These are phyloP conservation scores for Lycium barbarum DNA, from an alignment of 257 asterid species.

Conservation along the genomic window DNA sequence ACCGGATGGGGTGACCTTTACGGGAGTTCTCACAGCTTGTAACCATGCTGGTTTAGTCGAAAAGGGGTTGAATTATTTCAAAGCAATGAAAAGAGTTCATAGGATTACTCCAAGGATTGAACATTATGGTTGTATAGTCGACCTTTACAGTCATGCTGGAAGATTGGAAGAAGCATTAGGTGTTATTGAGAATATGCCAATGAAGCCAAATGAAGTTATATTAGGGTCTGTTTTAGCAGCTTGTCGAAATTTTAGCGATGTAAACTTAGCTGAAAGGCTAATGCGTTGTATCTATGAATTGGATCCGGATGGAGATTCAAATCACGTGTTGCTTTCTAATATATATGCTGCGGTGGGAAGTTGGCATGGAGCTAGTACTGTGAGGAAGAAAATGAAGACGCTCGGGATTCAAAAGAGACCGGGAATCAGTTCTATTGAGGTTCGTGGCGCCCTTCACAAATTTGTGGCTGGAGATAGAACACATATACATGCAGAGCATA, in stretches of 20 bases:
- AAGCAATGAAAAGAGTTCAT: conserved; percentile 51
- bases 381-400: conserved; percentile 82
- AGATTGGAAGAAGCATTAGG: conserved; percentile 64
- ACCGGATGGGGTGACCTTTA: conserved; percentile 81
- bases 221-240: conserved; percentile 78
- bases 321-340: conserved; percentile 68
- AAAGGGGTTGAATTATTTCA: conserved; percentile 57
- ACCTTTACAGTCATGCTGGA: conserved; percentile 77
- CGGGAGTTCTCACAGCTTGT: conserved; percentile 83
- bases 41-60: conserved; percentile 78
- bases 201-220: conserved; percentile 73
- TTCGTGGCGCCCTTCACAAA: conserved; percentile 52
- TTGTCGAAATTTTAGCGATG: conserved; percentile 53
- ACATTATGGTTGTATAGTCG: conserved; percentile 83
- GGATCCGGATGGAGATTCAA: conserved; percentile 64
- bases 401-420: conserved; percentile 67
- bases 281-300: conserved; percentile 51
- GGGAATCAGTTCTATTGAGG: conserved; percentile 70
- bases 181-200: conserved; percentile 61
- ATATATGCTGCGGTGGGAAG: conserved; percentile 71
- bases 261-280: conserved; percentile 62
- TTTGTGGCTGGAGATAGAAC: conserved; percentile 73
- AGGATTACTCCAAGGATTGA: conserved; percentile 66
- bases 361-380: conserved; percentile 73
- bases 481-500: conserved; percentile 48